Percentiles rank a stretch among this genome's conserved stretches.
Evolutionary conservation across 345 rosid species (phyloP).

Genomic region (Heritiera fomes): DNA sequence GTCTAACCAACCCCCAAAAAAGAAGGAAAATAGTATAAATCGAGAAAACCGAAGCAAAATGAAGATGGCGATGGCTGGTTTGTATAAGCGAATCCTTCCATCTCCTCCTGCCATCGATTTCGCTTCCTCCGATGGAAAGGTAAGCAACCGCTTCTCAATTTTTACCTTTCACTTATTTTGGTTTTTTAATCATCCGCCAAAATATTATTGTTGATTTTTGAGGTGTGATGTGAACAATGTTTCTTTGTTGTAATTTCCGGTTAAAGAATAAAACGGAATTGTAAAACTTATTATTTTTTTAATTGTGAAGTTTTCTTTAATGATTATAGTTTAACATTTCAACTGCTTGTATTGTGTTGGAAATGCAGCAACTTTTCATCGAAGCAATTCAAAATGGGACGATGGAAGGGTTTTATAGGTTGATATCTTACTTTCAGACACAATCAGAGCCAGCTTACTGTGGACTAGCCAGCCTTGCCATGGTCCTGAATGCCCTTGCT

Average conservation of each 20-base stretch:
- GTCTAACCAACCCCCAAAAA: not conserved
- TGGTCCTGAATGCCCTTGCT: constrained; percentile 90
- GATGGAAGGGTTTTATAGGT: constrained; percentile 84
- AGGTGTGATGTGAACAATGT: not conserved
- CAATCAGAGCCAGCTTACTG: constrained; percentile 94
- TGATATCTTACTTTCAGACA: constrained; percentile 83
- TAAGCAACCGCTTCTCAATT: constrained; percentile 8
- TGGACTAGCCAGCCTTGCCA: constrained; percentile 83
- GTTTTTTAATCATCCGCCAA: constrained; percentile 3
- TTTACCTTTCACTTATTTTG: not conserved
- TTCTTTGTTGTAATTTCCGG: not conserved
- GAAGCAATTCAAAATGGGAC: constrained; percentile 89
- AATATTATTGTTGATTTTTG: not conserved
- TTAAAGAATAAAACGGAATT: not conserved
- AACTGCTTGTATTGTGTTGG: not conserved
- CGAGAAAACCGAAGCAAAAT: not conserved
- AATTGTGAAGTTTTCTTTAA: not conserved
- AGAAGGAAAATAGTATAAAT: not conserved
- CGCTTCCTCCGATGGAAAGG: constrained; percentile 82
- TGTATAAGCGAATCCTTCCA: constrained; percentile 62
- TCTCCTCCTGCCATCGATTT: constrained; percentile 85
- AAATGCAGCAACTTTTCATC: constrained; percentile 64
- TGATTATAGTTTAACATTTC: not conserved
- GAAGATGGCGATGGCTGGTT: constrained; percentile 67
- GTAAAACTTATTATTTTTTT: not conserved